Evolutionary conservation across 1,284 basidiomycete genomes (phyloP).

Genomic region (Termitomyces sp.): DNA sequence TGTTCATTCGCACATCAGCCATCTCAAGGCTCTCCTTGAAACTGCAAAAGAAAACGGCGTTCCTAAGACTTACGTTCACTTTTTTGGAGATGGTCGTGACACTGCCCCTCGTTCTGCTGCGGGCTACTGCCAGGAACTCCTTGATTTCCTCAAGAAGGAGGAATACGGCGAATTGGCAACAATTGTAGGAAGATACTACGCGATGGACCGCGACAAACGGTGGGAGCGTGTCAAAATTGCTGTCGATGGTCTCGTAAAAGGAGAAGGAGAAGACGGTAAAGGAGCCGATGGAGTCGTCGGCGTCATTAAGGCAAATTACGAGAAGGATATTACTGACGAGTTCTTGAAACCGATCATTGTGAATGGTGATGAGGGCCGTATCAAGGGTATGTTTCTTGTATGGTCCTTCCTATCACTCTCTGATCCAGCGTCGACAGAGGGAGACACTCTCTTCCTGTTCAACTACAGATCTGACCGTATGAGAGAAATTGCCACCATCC

Average conservation of each 20-base stretch:
- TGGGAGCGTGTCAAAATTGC: conserved; percentile 91
- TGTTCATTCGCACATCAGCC: conserved; percentile 89
- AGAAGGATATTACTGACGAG: conserved; percentile 83
- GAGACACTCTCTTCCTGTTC: conserved; percentile 88
- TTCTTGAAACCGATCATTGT: conserved; percentile 91
- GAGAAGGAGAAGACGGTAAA: conserved; percentile 59
- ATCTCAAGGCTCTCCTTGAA: conserved; percentile 83
- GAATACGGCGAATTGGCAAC: conserved; percentile 74
- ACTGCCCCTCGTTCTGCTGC: conserved; percentile 79
- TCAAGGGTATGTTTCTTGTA: conserved; percentile 54
- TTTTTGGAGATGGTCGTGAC: conserved; percentile 87
- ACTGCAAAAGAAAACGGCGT: conserved; percentile 81
- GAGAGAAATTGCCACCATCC: conserved; percentile 79
- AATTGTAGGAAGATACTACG: conserved; percentile 85
- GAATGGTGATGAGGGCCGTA: conserved; percentile 70
- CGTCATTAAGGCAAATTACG: conserved; percentile 69
- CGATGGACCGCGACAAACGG: conserved; percentile 93
- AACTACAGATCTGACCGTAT: conserved; percentile 94
- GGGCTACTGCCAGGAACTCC: conserved; percentile 70
- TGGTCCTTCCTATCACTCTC: background rate
- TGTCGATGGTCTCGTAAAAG: conserved; percentile 75
- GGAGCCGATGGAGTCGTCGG: conserved; percentile 39
- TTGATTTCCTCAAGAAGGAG: conserved; percentile 74
- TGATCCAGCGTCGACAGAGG: conserved; percentile 29
- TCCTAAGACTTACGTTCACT: conserved; percentile 84